Conservation (phyloP, 768 basidiomycete genomes). For the Boletellus sp. region DNA sequence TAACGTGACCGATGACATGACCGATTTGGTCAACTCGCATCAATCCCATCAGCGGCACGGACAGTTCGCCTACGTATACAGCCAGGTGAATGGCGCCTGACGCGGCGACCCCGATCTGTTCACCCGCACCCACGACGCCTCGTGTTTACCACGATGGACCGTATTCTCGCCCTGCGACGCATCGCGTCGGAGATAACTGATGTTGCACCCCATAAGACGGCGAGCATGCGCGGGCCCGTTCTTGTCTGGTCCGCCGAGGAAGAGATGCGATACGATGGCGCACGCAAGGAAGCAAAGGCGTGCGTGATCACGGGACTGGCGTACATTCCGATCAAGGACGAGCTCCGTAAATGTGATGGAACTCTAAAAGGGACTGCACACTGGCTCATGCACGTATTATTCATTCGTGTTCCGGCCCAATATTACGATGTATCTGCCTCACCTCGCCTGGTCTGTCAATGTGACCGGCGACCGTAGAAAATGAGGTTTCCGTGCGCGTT, state of each 20-base stretch:
- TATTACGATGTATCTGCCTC: slow-evolving; percentile 32
- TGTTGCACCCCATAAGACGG: slow-evolving; percentile 15
- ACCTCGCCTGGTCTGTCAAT: slow-evolving; percentile 33
- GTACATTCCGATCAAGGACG: slow-evolving; percentile 3
- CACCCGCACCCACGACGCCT: slow-evolving; percentile 21
- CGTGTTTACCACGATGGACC: slow-evolving; percentile 32
- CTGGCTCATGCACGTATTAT: slow-evolving; percentile 20
- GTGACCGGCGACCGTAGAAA: slow-evolving; percentile 32
- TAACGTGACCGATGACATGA: neutral
- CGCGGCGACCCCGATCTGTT: slow-evolving; percentile 9
- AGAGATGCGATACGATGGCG: slow-evolving; percentile 3
- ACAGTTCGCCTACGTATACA: neutral
- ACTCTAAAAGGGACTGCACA: slow-evolving; percentile 10
- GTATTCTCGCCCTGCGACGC: slow-evolving; percentile 22
- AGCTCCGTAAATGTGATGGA: slow-evolving; percentile 11
- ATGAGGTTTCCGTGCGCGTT: slow-evolving; percentile 39
- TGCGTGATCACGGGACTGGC: too few species aligned
- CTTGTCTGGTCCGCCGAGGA: slow-evolving; percentile 21
- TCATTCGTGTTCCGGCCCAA: slow-evolving; percentile 18
- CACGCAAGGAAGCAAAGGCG: too few species aligned
- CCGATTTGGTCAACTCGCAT: slow-evolving; percentile 2
- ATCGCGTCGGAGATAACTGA: slow-evolving; percentile 29
- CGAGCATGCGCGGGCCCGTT: slow-evolving; percentile 15
- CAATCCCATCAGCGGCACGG: slow-evolving; percentile 7
- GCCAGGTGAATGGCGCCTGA: slow-evolving; percentile 12